Evolutionary conservation across 1,139 yeast genomes (phyloP).

Genomic region (Kazachstania sp.): DNA sequence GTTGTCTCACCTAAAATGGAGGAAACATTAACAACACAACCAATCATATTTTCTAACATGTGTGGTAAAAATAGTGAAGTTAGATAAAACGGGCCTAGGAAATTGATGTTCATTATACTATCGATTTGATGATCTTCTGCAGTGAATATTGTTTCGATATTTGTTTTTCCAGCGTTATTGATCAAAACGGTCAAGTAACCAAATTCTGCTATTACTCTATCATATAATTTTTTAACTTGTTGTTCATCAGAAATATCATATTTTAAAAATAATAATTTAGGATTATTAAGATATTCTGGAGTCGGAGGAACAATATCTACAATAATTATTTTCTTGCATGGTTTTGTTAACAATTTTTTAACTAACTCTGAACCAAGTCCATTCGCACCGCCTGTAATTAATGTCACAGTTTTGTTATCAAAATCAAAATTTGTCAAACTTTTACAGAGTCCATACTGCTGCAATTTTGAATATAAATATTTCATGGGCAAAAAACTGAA

Average conservation of each 20-base stretch:
- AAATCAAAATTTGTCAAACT: not conserved
- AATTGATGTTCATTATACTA: constrained; percentile 52
- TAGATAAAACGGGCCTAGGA: constrained; percentile 61
- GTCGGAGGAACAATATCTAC: constrained; percentile 46
- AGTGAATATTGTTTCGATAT: constrained; percentile 50
- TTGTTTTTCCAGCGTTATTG: constrained; percentile 75
- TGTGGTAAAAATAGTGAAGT: constrained; percentile 62
- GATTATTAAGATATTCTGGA: constrained; percentile 23
- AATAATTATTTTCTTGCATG: constrained; percentile 47
- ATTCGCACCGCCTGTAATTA: constrained; percentile 75
- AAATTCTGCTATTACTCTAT: constrained; percentile 34
- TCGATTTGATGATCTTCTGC: constrained; percentile 52
- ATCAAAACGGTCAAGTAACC: constrained; percentile 61
- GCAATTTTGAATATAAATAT: not conserved
- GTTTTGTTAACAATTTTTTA: constrained; percentile 34
- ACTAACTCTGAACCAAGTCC: constrained; percentile 73
- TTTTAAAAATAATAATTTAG: constrained; percentile 44
- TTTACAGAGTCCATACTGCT: not conserved
- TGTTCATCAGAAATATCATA: constrained; percentile 60
- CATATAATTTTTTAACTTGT: constrained; percentile 36
- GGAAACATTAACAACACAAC: constrained; percentile 72
- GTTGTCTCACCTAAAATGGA: constrained; percentile 78
- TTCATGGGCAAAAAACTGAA: not conserved
- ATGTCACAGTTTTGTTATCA: constrained; percentile 34
- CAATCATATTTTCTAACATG: constrained; percentile 56